Evolutionary conservation across 1,284 basidiomycete species (phyloP).

Genomic region (Meira miltonrushii): DNA sequence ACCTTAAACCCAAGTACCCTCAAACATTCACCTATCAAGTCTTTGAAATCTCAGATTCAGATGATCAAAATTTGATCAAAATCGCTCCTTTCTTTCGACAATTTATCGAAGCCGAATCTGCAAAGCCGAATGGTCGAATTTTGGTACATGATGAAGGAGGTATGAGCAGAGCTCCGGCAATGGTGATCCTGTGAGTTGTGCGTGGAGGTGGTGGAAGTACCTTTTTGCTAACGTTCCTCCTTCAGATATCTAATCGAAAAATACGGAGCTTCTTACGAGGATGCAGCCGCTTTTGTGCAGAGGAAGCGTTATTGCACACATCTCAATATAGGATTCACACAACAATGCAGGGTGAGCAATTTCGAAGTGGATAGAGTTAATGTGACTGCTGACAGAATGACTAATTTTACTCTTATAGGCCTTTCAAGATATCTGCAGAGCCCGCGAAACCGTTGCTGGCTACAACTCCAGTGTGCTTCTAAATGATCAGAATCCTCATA

Average conservation of each 20-base stretch:
- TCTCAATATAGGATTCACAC: background rate
- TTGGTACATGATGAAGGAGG: slow-evolving; percentile 14
- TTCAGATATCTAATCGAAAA: slow-evolving; percentile 12
- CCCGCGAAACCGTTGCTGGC: too few relatives aligned
- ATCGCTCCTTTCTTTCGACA: slow-evolving; percentile 13
- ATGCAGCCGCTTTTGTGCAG: slow-evolving; percentile 6
- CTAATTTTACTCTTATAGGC: too few relatives aligned
- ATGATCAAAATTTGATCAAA: slow-evolving; percentile 19
- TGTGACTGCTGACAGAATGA: too few relatives aligned
- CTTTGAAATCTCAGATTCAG: slow-evolving; percentile 17
- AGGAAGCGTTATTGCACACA: slow-evolving; percentile 13
- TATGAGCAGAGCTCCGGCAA: slow-evolving; percentile 12
- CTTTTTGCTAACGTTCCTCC: background rate
- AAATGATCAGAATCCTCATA: too few relatives aligned
- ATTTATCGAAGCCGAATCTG: slow-evolving; percentile 6
- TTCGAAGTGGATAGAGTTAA: too few relatives aligned
- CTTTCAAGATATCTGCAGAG: too few relatives aligned
- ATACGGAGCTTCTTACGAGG: slow-evolving; percentile 2
- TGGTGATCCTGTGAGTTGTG: slow-evolving; percentile 13
- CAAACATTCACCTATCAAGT: slow-evolving; percentile 10
- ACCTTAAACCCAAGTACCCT: slow-evolving; percentile 10
- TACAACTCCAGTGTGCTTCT: too few relatives aligned
- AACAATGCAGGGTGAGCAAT: background rate
- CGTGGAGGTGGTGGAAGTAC: background rate
- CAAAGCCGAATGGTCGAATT: slow-evolving; percentile 7